Percentiles rank a stretch among this genome's conserved stretches.
phyloP scores from a whole-genome alignment of 2,329 filamentous ascomycete genomes.

The Cladobotryum mycophilum region DNA sequence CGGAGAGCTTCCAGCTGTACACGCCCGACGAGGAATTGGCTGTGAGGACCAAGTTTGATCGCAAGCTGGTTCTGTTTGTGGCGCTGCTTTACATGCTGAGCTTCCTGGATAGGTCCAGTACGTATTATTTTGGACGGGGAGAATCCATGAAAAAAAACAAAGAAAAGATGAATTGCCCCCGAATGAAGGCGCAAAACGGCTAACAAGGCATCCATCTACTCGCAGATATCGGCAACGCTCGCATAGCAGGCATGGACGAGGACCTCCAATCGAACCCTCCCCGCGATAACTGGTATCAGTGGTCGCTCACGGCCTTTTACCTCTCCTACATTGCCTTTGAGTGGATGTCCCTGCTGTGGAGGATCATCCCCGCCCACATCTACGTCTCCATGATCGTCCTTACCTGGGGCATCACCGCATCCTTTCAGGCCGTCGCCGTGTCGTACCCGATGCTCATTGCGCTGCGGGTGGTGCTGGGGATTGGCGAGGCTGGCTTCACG shows the following conservation, averaged over 20 bases:
- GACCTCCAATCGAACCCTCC: constrained; percentile 49
- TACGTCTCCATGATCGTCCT: constrained; percentile 58
- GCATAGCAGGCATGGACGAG: constrained; percentile 56
- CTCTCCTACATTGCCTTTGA: constrained; percentile 57
- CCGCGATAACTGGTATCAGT: constrained; percentile 48
- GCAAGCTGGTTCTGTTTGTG: constrained; percentile 71
- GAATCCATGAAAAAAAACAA: too few species aligned
- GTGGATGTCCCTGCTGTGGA: constrained; percentile 60
- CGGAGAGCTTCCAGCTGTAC: constrained; percentile 37
- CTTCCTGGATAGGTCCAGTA: constrained; percentile 82
- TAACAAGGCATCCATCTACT: not conserved
- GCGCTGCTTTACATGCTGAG: constrained; percentile 77
- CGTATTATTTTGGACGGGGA: too few species aligned
- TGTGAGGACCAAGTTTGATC: constrained; percentile 71
- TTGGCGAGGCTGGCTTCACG: constrained; percentile 60
- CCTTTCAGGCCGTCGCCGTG: constrained; percentile 60
- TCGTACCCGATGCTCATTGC: constrained; percentile 56
- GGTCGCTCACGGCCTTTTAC: constrained; percentile 57
- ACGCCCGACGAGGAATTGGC: constrained; percentile 63
- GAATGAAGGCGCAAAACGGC: not conserved
- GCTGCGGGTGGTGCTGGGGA: constrained; percentile 51
- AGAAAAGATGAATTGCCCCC: too few species aligned
- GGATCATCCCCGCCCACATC: constrained; percentile 52
- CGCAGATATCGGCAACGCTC: constrained; percentile 57
- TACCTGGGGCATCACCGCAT: constrained; percentile 74